Conservation (phyloP, 2,329 filamentous ascomycete species). For the Cercospora zeina region DNA sequence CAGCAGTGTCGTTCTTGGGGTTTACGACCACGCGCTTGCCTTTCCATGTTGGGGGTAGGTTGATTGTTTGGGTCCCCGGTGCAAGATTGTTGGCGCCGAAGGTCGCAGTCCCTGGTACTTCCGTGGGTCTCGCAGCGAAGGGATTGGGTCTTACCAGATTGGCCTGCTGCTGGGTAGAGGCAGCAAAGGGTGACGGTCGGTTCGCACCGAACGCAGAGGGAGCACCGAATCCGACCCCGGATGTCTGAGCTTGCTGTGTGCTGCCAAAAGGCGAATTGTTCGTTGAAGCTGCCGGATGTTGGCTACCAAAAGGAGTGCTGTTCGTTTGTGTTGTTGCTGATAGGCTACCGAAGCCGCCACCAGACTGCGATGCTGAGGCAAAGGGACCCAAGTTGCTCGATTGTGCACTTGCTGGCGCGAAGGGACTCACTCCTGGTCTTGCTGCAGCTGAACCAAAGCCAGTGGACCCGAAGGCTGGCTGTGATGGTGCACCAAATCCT, state of each 20-base stretch:
- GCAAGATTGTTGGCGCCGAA: slow-evolving; percentile 4
- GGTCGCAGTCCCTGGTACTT: background rate
- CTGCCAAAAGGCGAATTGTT: background rate
- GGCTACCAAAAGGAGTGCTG: slow-evolving; percentile 6
- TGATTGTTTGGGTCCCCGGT: background rate
- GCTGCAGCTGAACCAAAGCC: slow-evolving; percentile 24
- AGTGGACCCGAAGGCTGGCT: slow-evolving; percentile 24
- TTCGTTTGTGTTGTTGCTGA: slow-evolving; percentile 5
- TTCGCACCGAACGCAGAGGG: slow-evolving; percentile 31
- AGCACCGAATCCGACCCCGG: slow-evolving; percentile 22
- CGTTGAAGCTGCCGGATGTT: slow-evolving; percentile 1
- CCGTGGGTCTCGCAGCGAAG: slow-evolving; percentile 21
- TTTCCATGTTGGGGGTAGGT: slow-evolving; percentile 13
- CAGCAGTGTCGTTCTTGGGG: slow-evolving; percentile 4
- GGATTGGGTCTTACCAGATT: slow-evolving; percentile 21
- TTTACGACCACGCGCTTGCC: slow-evolving; percentile 13
- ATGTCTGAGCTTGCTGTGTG: slow-evolving; percentile 12
- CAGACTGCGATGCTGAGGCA: background rate
- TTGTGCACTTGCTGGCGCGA: background rate
- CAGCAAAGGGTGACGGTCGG: slow-evolving; percentile 45
- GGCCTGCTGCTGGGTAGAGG: slow-evolving; percentile 36
- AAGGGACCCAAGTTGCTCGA: background rate
- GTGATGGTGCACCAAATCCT: slow-evolving; percentile 19
- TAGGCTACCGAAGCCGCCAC: slow-evolving; percentile 14
- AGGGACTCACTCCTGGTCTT: slow-evolving; percentile 19